These are phyloP conservation scores for Fusarium napiforme DNA, from an alignment of 2,329 filamentous ascomycete genomes.

Conservation along the genomic window DNA sequence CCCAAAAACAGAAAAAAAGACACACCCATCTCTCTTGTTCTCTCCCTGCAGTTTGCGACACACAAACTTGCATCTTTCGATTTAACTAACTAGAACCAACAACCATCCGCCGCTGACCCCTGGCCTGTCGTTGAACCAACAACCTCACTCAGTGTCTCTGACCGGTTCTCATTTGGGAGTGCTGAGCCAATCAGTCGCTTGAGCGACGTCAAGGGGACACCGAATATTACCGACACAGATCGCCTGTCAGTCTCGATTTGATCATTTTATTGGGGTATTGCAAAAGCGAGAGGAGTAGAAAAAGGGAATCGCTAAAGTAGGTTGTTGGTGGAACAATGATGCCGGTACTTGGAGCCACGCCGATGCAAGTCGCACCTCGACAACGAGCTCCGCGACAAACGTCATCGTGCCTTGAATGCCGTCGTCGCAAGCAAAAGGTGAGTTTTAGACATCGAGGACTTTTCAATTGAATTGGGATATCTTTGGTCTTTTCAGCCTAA, in stretches of 20 bases:
- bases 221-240: neutral
- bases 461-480: neutral
- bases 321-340: slow-evolving; percentile 26
- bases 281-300: neutral
- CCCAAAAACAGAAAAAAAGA: neutral
- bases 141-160: slow-evolving; percentile 13
- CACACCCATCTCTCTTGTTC: neutral
- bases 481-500: neutral
- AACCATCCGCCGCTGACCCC: neutral
- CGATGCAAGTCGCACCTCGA: slow-evolving; percentile 35
- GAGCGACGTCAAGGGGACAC: slow-evolving; percentile 1
- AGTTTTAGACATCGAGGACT: neutral
- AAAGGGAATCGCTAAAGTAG: neutral
- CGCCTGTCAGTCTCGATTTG: slow-evolving; percentile 1
- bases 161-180: slow-evolving; percentile 1
- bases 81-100: slow-evolving; percentile 15
- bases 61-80: neutral
- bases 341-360: slow-evolving; percentile 31
- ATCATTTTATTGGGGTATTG: neutral
- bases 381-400: slow-evolving; percentile 43
- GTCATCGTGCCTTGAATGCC: slow-evolving; percentile 63
- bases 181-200: slow-evolving; percentile 8
- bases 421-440: slow-evolving; percentile 64
- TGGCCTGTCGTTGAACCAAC: slow-evolving; percentile 23
- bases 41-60: neutral